Percentiles rank a stretch among this genome's conserved stretches.
phyloP scores from a whole-genome alignment of 2,329 filamentous ascomycete species.

The Ilyonectria robusta region DNA sequence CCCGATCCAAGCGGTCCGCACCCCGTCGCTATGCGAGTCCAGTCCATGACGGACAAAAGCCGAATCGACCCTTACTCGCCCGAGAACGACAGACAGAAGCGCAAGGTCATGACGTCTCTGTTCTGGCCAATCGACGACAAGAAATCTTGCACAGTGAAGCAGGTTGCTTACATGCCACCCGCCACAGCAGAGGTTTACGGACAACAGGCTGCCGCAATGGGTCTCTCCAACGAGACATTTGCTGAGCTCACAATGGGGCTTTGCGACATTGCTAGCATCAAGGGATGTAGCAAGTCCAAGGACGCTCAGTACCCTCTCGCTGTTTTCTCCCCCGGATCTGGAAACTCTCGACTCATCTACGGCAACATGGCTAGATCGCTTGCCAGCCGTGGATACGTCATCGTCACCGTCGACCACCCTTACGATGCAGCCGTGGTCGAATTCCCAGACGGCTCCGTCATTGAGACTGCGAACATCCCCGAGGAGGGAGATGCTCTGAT shows the following conservation, averaged over 20 bases:
- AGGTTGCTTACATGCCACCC: slow-evolving; percentile 53
- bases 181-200: slow-evolving; percentile 50
- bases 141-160: slow-evolving; percentile 37
- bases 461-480: slow-evolving; percentile 30
- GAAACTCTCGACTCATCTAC: slow-evolving; percentile 60
- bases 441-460: slow-evolving; percentile 59
- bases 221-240: slow-evolving; percentile 52
- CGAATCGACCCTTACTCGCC: slow-evolving; percentile 52
- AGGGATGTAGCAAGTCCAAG: slow-evolving; percentile 25
- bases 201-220: slow-evolving; percentile 41
- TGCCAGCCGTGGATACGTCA: slow-evolving; percentile 61
- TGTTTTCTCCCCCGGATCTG: slow-evolving; percentile 62
- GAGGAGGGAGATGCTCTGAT: slow-evolving; percentile 28
- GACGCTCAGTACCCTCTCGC: slow-evolving; percentile 46
- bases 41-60: slow-evolving; percentile 48
- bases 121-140: slow-evolving; percentile 50
- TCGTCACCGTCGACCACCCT: slow-evolving; percentile 65
- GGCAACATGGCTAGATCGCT: slow-evolving; percentile 60
- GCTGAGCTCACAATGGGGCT: slow-evolving; percentile 44
- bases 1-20: slow-evolving; percentile 50
- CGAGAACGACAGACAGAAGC: slow-evolving; percentile 35
- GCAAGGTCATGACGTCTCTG: slow-evolving; percentile 49
- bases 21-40: slow-evolving; percentile 45
- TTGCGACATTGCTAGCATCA: slow-evolving; percentile 40
- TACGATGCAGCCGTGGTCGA: slow-evolving; percentile 62